Evolutionary conservation across 768 basidiomycete genomes (phyloP).

Genomic region (Xanthoconium stramineum): DNA sequence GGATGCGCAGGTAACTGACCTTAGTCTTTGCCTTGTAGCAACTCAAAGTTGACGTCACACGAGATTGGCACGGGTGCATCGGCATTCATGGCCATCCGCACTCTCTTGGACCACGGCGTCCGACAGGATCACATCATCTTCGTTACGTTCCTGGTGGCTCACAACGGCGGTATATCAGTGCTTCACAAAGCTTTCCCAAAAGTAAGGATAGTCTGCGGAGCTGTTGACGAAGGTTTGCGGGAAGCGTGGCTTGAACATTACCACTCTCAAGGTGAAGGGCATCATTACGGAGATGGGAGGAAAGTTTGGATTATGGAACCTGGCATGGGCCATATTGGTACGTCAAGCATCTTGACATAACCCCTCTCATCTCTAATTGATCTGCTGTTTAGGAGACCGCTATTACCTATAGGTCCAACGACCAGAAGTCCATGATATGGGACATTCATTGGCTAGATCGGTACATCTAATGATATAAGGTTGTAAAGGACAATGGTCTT

Average conservation of each 20-base stretch:
- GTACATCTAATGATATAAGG: neutral
- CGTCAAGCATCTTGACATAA: conserved; percentile 11
- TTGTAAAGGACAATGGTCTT: conserved; percentile 8
- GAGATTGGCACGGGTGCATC: conserved; percentile 93
- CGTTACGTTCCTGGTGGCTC: conserved; percentile 83
- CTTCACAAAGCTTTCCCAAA: conserved; percentile 80
- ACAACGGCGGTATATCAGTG: conserved; percentile 73
- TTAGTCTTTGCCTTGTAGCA: neutral
- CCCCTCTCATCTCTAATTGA: neutral
- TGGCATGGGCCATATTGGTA: conserved; percentile 87
- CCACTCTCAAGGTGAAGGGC: conserved; percentile 42
- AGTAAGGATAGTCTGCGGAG: conserved; percentile 82
- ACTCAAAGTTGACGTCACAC: neutral
- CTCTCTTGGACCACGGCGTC: conserved; percentile 91
- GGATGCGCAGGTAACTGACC: conserved; percentile 69
- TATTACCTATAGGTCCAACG: conserved; percentile 35
- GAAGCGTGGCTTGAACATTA: conserved; percentile 70
- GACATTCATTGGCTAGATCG: conserved; percentile 5
- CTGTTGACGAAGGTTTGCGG: conserved; percentile 72
- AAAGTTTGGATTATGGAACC: conserved; percentile 85
- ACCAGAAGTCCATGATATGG: neutral
- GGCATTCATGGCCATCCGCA: conserved; percentile 92
- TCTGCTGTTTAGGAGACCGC: conserved; percentile 34
- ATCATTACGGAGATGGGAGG: conserved; percentile 46
- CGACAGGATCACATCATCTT: conserved; percentile 82